Conservation (phyloP, 2,329 filamentous ascomycete species). For the Helicocarpus griseus region DNA sequence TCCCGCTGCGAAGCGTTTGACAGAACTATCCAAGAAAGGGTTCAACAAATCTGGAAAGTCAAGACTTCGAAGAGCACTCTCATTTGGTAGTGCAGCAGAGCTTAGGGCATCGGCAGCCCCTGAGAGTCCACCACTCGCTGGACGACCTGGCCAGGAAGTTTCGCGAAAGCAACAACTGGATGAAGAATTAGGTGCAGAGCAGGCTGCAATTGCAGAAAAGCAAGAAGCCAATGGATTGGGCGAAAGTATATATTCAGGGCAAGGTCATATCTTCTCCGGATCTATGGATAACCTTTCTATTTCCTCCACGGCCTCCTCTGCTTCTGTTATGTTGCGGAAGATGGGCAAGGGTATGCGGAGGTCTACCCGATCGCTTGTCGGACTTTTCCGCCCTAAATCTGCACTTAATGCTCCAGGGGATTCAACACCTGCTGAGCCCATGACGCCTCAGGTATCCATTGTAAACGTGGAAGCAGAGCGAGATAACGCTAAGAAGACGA, state of each 20-base stretch:
- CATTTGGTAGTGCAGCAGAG: conserved; percentile 91
- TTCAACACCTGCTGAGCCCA: conserved; percentile 51
- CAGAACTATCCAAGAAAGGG: conserved; percentile 78
- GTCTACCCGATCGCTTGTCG: conserved; percentile 78
- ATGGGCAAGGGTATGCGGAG: conserved; percentile 99
- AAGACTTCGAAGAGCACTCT: conserved; percentile 80
- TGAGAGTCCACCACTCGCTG: conserved; percentile 41
- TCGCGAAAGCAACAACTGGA: conserved; percentile 54
- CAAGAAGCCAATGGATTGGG: conserved; percentile 90
- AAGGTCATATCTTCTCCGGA: conserved; percentile 72
- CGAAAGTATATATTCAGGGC: conserved; percentile 83
- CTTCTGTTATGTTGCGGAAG: conserved; percentile 61
- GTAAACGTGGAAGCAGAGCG: conserved; percentile 91
- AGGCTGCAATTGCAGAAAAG: conserved; percentile 79
- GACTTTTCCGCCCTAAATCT: conserved; percentile 90
- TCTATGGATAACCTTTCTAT: conserved; percentile 80
- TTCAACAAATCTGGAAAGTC: conserved; percentile 72
- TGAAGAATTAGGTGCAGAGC: conserved; percentile 75
- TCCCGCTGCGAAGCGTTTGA: conserved; percentile 72
- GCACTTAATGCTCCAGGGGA: conserved; percentile 69
- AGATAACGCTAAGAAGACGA: conserved; percentile 62
- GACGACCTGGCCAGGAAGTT: conserved; percentile 41
- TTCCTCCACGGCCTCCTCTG: conserved; percentile 40
- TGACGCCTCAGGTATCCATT: conserved; percentile 82
- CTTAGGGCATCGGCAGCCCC: conserved; percentile 65